Percentiles rank a stretch among this genome's conserved stretches.
phyloP scores from a whole-genome alignment of 2,329 filamentous ascomycete species.

The Hymenoscyphus occultus region DNA sequence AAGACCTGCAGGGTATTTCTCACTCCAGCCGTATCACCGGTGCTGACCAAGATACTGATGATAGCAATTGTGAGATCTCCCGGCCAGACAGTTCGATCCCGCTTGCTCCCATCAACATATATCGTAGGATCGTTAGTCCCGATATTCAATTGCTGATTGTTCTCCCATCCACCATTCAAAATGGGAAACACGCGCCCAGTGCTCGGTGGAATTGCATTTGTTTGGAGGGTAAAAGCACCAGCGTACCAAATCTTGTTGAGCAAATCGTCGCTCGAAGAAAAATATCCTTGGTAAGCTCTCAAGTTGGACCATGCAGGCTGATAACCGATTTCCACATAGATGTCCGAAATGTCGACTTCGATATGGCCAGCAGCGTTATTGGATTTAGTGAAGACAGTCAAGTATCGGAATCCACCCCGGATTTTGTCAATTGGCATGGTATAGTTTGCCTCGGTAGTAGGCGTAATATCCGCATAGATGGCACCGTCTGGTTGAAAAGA shows the following conservation, averaged over 20 bases:
- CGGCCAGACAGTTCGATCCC: slow-evolving; percentile 58
- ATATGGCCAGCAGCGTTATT: slow-evolving; percentile 22
- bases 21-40: slow-evolving; percentile 50
- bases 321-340: slow-evolving; percentile 39
- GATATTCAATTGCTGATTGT: slow-evolving; percentile 43
- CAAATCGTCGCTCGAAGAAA: slow-evolving; percentile 46
- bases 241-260: slow-evolving; percentile 54
- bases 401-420: slow-evolving; percentile 52
- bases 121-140: slow-evolving; percentile 30
- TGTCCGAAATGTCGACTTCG: slow-evolving; percentile 34
- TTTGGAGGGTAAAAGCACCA: slow-evolving; percentile 45
- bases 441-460: slow-evolving; percentile 38
- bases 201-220: slow-evolving; percentile 32
- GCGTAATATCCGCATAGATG: slow-evolving; percentile 43
- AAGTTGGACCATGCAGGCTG: slow-evolving; percentile 43
- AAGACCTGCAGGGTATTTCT: slow-evolving; percentile 49
- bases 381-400: slow-evolving; percentile 46
- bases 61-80: slow-evolving; percentile 59
- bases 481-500: slow-evolving; percentile 46
- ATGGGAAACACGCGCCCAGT: slow-evolving; percentile 35
- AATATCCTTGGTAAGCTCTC: slow-evolving; percentile 53
- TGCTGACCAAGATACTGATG: slow-evolving; percentile 52
- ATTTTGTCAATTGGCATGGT: slow-evolving; percentile 44
- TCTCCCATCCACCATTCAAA: slow-evolving; percentile 36
- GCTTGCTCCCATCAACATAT: slow-evolving; percentile 53